Evolutionary conservation across 2,329 filamentous ascomycete species (phyloP).

Genomic region (Sclerotinia sclerotiorum): DNA sequence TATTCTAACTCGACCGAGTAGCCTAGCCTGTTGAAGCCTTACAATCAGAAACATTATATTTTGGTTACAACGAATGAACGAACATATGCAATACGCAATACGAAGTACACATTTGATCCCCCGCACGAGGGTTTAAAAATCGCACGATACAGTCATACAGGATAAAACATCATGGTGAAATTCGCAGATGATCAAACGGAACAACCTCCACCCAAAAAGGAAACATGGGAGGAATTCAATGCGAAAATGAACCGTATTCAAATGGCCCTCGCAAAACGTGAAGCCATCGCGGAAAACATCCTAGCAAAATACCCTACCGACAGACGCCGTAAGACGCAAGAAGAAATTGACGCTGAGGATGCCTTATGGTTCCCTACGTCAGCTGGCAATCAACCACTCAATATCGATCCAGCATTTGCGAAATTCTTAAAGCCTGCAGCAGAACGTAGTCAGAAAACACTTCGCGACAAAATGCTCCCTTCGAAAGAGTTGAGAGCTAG

Average conservation of each 20-base stretch:
- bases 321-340: conserved; percentile 36
- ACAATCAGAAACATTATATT: neutral
- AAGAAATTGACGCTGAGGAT: conserved; percentile 41
- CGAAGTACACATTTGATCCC: conserved; percentile 8
- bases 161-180: conserved; percentile 15
- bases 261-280: conserved; percentile 39
- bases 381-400: conserved; percentile 39
- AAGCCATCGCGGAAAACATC: conserved; percentile 35
- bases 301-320: conserved; percentile 37
- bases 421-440: conserved; percentile 37
- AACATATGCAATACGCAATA: conserved; percentile 2
- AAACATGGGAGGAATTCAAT: conserved; percentile 36
- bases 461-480: conserved; percentile 40
- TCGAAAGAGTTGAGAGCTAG: conserved; percentile 38
- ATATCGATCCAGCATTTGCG: conserved; percentile 37
- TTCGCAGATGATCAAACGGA: conserved; percentile 17
- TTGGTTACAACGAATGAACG: neutral
- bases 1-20: neutral
- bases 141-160: neutral
- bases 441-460: conserved; percentile 38
- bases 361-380: conserved; percentile 35
- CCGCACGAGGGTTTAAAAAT: conserved; percentile 13
- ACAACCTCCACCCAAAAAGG: conserved; percentile 33
- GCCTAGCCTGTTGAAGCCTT: neutral
- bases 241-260: conserved; percentile 40